Conservation (phyloP, 768 basidiomycete species). For the Termitomyces sp. region DNA sequence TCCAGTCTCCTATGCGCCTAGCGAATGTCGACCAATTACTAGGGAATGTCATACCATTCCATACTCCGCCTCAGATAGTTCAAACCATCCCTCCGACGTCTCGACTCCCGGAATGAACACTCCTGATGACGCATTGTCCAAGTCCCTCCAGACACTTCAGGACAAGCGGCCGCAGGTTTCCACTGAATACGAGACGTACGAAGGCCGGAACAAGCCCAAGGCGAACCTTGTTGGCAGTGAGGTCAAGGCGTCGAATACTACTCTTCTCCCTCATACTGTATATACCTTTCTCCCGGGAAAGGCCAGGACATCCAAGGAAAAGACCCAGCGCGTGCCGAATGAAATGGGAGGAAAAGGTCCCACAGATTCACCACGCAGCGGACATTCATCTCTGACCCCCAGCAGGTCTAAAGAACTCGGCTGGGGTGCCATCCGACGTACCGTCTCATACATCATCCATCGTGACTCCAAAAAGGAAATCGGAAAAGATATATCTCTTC, state of each 20-base stretch:
- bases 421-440: constrained; percentile 13
- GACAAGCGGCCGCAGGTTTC: too few relatives aligned
- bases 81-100: not conserved
- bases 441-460: constrained; percentile 13
- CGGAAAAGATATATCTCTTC: not conserved
- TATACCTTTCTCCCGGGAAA: not conserved
- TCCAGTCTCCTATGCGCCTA: constrained; percentile 9
- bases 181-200: not conserved
- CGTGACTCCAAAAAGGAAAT: constrained; percentile 1
- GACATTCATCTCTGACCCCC: not conserved
- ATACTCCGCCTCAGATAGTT: not conserved
- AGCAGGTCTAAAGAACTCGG: constrained; percentile 2
- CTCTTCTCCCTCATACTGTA: not conserved
- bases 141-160: not conserved
- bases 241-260: not conserved
- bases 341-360: not conserved
- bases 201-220: not conserved
- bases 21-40: constrained; percentile 6
- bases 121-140: not conserved
- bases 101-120: not conserved
- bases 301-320: not conserved
- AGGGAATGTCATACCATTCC: not conserved
- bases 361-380: not conserved
- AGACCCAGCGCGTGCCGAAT: not conserved
- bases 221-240: too few relatives aligned